Conservation (phyloP, 2,329 filamentous ascomycete species). For the Colletotrichum gloeosporioides region DNA sequence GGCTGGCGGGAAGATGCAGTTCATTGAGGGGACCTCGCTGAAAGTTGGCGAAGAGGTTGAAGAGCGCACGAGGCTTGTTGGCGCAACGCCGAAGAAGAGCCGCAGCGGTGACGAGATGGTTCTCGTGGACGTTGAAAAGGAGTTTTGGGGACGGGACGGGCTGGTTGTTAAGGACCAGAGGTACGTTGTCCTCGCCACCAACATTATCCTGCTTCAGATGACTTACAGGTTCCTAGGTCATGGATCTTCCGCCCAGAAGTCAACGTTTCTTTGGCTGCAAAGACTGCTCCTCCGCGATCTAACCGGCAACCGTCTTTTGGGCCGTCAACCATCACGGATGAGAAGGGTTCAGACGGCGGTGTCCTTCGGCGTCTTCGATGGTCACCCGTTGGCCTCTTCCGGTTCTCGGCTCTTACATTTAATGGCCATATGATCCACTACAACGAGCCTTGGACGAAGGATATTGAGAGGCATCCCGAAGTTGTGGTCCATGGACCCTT, state of each 20-base stretch:
- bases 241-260: constrained; percentile 51
- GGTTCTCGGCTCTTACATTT: constrained; percentile 84
- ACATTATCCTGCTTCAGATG: accelerated
- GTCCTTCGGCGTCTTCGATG: constrained; percentile 40
- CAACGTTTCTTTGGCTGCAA: constrained; percentile 17
- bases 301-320: neutral
- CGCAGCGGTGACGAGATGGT: constrained; percentile 65
- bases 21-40: constrained; percentile 41
- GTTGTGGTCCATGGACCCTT: constrained; percentile 83
- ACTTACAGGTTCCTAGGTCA: constrained; percentile 28
- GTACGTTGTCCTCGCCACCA: constrained; percentile 26
- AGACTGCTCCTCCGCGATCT: constrained; percentile 22
- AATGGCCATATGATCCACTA: constrained; percentile 89
- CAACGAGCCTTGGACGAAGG: constrained; percentile 68
- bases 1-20: constrained; percentile 66
- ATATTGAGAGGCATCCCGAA: constrained; percentile 72
- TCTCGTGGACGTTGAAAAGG: constrained; percentile 68
- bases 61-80: constrained; percentile 61
- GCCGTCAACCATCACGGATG: neutral
- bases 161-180: constrained; percentile 60
- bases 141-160: constrained; percentile 56
- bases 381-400: constrained; percentile 67
- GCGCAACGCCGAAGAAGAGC: constrained; percentile 59
- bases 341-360: neutral
- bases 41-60: constrained; percentile 59